phyloP scores from a whole-genome alignment of 768 basidiomycete genomes.

The Cubamyces sp. region DNA sequence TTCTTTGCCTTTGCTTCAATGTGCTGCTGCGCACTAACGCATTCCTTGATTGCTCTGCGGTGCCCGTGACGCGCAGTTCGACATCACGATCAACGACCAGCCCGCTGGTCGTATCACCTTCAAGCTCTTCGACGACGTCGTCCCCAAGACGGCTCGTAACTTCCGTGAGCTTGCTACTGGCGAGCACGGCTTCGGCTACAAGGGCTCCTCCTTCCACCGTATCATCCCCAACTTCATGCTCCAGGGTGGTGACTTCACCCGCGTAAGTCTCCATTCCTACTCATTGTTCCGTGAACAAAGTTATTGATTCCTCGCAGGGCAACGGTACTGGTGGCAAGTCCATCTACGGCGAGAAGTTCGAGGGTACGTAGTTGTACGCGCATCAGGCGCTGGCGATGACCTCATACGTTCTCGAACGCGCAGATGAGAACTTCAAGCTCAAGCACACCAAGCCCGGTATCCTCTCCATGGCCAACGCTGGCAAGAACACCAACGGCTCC shows the following conservation, averaged over 20 bases:
- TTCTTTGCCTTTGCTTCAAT: neutral
- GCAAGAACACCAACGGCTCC: slow-evolving; percentile 79
- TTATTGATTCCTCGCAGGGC: slow-evolving; percentile 14
- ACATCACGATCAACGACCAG: slow-evolving; percentile 53
- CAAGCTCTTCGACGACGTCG: slow-evolving; percentile 81
- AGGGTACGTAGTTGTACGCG: slow-evolving; percentile 34
- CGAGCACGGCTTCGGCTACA: slow-evolving; percentile 73
- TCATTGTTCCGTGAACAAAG: neutral
- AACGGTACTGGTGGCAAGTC: slow-evolving; percentile 62
- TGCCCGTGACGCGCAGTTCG: slow-evolving; percentile 53
- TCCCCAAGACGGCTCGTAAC: slow-evolving; percentile 77
- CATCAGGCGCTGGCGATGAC: slow-evolving; percentile 40
- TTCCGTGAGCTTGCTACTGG: slow-evolving; percentile 91
- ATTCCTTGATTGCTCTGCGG: neutral
- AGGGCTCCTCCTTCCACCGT: slow-evolving; percentile 76
- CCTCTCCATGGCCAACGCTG: slow-evolving; percentile 89
- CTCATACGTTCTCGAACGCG: neutral
- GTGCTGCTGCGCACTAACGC: neutral
- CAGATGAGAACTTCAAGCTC: slow-evolving; percentile 71
- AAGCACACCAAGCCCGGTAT: slow-evolving; percentile 68
- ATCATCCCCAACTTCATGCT: slow-evolving; percentile 83
- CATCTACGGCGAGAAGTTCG: slow-evolving; percentile 53
- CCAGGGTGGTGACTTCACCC: slow-evolving; percentile 87
- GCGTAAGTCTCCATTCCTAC: slow-evolving; percentile 16
- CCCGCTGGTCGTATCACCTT: slow-evolving; percentile 68